phyloP scores from a whole-genome alignment of 768 basidiomycete species.

The Cystobasidium ongulense region DNA sequence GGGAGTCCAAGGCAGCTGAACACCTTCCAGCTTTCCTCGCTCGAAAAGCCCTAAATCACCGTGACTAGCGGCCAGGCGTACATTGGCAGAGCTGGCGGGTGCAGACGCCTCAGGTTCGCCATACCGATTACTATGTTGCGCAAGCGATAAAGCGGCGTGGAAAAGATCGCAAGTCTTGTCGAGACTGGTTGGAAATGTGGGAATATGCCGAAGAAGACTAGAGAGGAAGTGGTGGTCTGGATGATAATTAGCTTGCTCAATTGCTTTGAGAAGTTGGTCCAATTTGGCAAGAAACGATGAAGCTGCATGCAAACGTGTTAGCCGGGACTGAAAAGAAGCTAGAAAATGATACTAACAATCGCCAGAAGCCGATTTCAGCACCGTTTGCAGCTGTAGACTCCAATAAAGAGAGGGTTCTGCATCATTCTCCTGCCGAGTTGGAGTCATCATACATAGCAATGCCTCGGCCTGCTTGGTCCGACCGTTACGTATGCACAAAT shows the following conservation, averaged over 20 bases:
- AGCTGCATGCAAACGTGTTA: neutral
- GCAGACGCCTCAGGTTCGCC: neutral
- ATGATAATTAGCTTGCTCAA: neutral
- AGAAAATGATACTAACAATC: neutral
- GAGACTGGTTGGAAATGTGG: neutral
- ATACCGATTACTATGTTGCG: neutral
- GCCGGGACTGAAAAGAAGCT: neutral
- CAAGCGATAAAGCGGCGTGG: neutral
- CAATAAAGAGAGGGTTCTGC: neutral
- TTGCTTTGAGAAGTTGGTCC: neutral
- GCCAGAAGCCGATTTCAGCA: neutral
- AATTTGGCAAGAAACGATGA: neutral
- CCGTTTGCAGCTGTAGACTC: neutral
- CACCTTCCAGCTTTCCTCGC: neutral
- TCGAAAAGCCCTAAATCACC: conserved; percentile 5
- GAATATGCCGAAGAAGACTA: neutral
- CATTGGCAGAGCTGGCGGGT: neutral
- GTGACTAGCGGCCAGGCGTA: neutral
- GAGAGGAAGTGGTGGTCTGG: neutral
- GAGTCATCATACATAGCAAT: neutral
- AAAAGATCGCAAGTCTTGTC: neutral
- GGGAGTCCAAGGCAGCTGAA: conserved; percentile 10
- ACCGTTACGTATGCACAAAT: neutral
- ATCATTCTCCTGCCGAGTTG: neutral
- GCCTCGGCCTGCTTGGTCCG: neutral